Evolutionary conservation across 2,329 filamentous ascomycete species (phyloP).

Genomic region (Ascocoryne sarcoides): DNA sequence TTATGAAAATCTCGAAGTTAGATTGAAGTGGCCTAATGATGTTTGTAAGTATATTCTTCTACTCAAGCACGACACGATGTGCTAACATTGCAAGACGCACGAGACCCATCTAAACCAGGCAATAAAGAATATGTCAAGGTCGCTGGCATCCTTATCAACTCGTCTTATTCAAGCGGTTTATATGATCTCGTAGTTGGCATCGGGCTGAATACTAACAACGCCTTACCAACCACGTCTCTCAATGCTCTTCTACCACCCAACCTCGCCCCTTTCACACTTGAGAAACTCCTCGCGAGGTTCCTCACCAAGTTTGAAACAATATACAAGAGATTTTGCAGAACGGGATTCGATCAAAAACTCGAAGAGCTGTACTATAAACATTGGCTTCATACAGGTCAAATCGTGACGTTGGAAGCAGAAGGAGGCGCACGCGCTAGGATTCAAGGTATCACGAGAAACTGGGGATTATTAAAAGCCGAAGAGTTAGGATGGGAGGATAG

Average conservation of each 20-base stretch:
- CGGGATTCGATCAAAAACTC: constrained; percentile 65
- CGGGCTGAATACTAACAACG: constrained; percentile 79
- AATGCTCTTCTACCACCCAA: constrained; percentile 56
- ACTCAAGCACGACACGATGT: neutral
- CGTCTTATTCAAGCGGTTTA: constrained; percentile 63
- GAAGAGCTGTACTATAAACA: constrained; percentile 69
- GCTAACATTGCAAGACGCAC: constrained; percentile 41
- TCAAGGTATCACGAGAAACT: constrained; percentile 83
- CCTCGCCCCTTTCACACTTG: constrained; percentile 54
- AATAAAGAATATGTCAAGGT: constrained; percentile 69
- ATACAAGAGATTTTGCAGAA: constrained; percentile 64
- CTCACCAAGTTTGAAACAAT: constrained; percentile 69
- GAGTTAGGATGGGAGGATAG: constrained; percentile 68
- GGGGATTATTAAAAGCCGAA: constrained; percentile 77
- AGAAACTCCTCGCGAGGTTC: constrained; percentile 74
- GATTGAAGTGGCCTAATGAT: constrained; percentile 97
- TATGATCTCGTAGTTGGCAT: constrained; percentile 84
- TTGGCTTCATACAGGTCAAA: constrained; percentile 77
- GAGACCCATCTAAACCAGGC: constrained; percentile 48
- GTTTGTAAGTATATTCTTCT: constrained; percentile 53
- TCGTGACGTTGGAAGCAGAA: constrained; percentile 69
- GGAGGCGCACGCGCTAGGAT: constrained; percentile 68
- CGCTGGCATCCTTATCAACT: constrained; percentile 86
- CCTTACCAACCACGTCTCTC: constrained; percentile 78
- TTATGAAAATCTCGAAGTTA: constrained; percentile 69